A percentile compares a stretch with the other conserved stretches of the same genome.
Conservation (phyloP, 2,329 filamentous ascomycete species). For the Stachybotrys chartarum region DNA sequence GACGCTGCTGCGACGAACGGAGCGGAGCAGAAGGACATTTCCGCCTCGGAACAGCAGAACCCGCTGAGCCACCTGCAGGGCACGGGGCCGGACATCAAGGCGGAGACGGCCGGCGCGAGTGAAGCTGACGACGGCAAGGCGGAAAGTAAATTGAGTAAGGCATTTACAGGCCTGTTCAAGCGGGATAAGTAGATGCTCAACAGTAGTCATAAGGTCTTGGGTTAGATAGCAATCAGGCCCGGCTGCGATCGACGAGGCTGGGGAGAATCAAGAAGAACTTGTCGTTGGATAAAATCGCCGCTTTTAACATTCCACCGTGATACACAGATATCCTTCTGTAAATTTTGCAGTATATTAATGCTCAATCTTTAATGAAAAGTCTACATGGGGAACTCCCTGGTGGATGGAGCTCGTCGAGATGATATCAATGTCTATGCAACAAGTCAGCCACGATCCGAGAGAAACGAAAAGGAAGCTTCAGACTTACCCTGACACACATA, state of each 20-base stretch:
- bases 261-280: too few relatives aligned
- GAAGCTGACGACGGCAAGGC: conserved; percentile 3
- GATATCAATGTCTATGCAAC: conserved; percentile 73
- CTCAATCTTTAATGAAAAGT: conserved; percentile 89
- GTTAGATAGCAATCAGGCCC: too few relatives aligned
- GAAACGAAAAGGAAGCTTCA: neutral
- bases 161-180: neutral
- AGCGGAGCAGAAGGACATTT: conserved; percentile 2
- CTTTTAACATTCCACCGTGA: too few relatives aligned
- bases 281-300: too few relatives aligned
- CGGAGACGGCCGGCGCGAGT: conserved; percentile 11
- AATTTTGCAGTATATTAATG: conserved; percentile 15
- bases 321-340: too few relatives aligned
- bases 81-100: conserved; percentile 7
- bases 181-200: neutral
- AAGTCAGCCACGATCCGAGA: neutral
- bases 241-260: too few relatives aligned
- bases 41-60: conserved; percentile 17
- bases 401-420: conserved; percentile 96
- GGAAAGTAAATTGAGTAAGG: conserved; percentile 1
- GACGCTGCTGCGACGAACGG: conserved; percentile 2
- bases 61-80: conserved; percentile 25
- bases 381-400: conserved; percentile 87
- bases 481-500: conserved; percentile 69
- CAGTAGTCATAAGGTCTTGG: too few relatives aligned